phyloP scores from a whole-genome alignment of 495 filamentous ascomycete genomes.

The Penicillium malachiteum region DNA sequence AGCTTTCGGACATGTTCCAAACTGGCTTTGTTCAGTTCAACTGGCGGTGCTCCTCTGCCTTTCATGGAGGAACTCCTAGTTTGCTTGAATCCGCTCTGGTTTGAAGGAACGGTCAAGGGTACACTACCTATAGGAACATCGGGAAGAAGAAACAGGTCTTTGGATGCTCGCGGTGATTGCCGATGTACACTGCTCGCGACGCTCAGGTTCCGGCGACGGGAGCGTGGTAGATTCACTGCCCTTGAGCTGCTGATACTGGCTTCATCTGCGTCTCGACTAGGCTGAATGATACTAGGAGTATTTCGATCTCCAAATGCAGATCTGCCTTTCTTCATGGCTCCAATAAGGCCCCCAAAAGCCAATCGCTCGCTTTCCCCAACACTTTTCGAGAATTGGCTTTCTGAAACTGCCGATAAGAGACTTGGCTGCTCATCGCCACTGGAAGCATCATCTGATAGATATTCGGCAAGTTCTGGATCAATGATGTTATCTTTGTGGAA shows the following conservation, averaged over 20 bases:
- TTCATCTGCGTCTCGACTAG: slow-evolving; percentile 61
- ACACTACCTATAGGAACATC: slow-evolving; percentile 23
- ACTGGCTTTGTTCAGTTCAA: slow-evolving; percentile 84
- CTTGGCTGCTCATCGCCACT: slow-evolving; percentile 90
- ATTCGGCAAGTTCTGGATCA: slow-evolving; percentile 91
- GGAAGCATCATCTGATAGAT: slow-evolving; percentile 91
- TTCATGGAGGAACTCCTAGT: slow-evolving; percentile 84
- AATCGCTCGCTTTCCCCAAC: slow-evolving; percentile 54
- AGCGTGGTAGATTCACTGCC: slow-evolving; percentile 51
- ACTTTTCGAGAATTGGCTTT: slow-evolving; percentile 46
- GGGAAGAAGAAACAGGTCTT: slow-evolving; percentile 38
- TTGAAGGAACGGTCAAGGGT: slow-evolving; percentile 17
- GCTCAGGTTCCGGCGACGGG: slow-evolving; percentile 74
- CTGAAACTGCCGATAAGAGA: slow-evolving; percentile 72
- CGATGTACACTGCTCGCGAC: slow-evolving; percentile 69
- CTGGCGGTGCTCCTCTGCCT: slow-evolving; percentile 66
- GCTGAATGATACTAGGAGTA: slow-evolving; percentile 58
- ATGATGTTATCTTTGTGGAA: slow-evolving; percentile 99
- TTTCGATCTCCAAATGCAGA: slow-evolving; percentile 71
- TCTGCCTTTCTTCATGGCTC: slow-evolving; percentile 69
- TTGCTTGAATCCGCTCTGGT: slow-evolving; percentile 54
- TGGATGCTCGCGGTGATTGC: slow-evolving; percentile 61
- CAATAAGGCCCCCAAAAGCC: slow-evolving; percentile 54
- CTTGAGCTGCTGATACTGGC: slow-evolving; percentile 58
- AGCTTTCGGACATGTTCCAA: slow-evolving; percentile 84